Evolutionary conservation across 768 basidiomycete genomes (phyloP).

Genomic region (Amanita subjunquillea): DNA sequence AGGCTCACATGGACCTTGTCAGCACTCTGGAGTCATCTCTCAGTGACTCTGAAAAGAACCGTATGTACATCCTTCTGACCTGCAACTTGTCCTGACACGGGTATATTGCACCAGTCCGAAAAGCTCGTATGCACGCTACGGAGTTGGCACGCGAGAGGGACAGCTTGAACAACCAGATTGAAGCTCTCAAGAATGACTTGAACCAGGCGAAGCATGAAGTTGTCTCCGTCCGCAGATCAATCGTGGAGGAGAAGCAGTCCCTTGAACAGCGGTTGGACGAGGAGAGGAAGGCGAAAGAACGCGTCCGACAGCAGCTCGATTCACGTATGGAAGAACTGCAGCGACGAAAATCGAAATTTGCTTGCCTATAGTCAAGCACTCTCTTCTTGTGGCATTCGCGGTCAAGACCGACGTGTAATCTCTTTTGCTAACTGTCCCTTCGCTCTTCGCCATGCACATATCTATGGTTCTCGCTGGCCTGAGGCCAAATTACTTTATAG

Average conservation of each 20-base stretch:
- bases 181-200: constrained; percentile 61
- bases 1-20: constrained; percentile 87
- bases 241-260: constrained; percentile 84
- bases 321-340: constrained; percentile 78
- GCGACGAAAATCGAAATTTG: constrained; percentile 87
- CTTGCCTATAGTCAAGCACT: constrained; percentile 52
- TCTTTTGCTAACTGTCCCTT: constrained; percentile 4
- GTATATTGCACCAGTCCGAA: constrained; percentile 51
- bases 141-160: constrained; percentile 85
- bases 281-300: constrained; percentile 83
- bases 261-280: constrained; percentile 77
- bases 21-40: constrained; percentile 76
- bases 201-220: constrained; percentile 75
- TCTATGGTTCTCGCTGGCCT: constrained; percentile 6
- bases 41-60: constrained; percentile 87
- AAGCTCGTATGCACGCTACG: constrained; percentile 88
- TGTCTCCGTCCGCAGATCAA: constrained; percentile 61
- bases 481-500: constrained; percentile 8
- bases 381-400: constrained; percentile 4
- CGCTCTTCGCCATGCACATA: constrained; percentile 18
- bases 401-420: neutral
- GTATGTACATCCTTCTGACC: constrained; percentile 37
- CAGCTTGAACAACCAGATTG: constrained; percentile 52
- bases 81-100: constrained; percentile 3
- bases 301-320: constrained; percentile 79